Base-by-base conservation (phyloP, 2,329 filamentous ascomycete species). In the Pyrenochaeta sp. region DNA sequence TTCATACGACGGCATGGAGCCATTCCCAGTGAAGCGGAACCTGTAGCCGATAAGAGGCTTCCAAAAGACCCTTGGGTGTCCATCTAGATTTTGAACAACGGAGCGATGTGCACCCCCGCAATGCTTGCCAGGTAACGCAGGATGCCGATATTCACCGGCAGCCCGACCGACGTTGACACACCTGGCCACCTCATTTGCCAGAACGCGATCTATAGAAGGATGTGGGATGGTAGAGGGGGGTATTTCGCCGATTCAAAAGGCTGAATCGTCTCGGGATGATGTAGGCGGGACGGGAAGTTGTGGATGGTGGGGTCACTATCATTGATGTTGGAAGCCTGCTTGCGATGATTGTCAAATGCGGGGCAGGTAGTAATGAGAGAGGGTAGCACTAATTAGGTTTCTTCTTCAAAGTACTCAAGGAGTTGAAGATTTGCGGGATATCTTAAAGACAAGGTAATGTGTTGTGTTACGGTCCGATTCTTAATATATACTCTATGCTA, bases 91-190 rank as follows among this genome's bases (percentile, higher is more conserved):
- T 21, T 32, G 47, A 27, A 42, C 41, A 32, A 36, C 33, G 48
- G 44, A 33, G 45, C 27, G 43, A 45, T 37, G 45, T 27, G 49
- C 61, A 61, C 58, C 63, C 35, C 65, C 61, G 61, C 61, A 62
- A 53, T 46, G 45, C 32, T 39, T 45, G 56, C 66, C 63, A 66
- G 58, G 63, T 66, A 63, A 51, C 46, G 52, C 41, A 46, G 30
- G 27, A 31, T 21, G 66, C 66, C 66, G 66, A 67, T 27, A 21
- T 63, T 66, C 58, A 61, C 66, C 66, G 64, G 48, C 15, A 17
- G 45, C 42, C 56, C 47, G 51, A 50, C 60, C 56, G 56, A 63
- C 54, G 57, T 35, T 18, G 35, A 45, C 35, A 40, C 51, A 49
- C 45, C 46, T 44, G 23, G 36, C 36, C 43, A 45, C 29, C 20